Conservation (phyloP, 495 filamentous ascomycete species). For the Aspergillus taichungensis region DNA sequence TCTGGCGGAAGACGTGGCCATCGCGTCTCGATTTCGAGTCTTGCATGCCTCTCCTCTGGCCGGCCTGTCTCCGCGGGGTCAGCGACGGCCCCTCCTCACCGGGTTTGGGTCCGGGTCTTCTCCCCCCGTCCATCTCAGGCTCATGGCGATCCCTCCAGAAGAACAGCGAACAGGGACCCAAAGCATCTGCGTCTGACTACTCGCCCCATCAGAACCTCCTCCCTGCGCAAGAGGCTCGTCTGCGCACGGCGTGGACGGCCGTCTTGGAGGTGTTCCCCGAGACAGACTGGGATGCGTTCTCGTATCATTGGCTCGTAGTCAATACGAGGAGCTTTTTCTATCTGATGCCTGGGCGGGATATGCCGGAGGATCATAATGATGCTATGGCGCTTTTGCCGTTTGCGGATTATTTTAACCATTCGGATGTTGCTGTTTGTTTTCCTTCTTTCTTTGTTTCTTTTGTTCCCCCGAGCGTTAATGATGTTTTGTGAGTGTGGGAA, state of each 20-base stretch:
- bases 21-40: conserved; percentile 46
- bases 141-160: conserved; percentile 24
- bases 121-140: conserved; percentile 37
- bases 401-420: conserved; percentile 83
- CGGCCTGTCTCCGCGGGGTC: conserved; percentile 17
- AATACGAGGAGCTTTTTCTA: conserved; percentile 81
- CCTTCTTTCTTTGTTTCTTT: background rate
- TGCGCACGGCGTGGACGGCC: conserved; percentile 51
- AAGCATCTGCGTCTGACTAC: conserved; percentile 15
- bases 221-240: conserved; percentile 49
- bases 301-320: conserved; percentile 70
- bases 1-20: conserved; percentile 68
- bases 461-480: conserved; percentile 1
- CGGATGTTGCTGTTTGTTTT: conserved; percentile 38
- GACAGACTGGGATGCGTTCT: conserved; percentile 45
- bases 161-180: conserved; percentile 5
- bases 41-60: conserved; percentile 66
- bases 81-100: background rate
- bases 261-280: conserved; percentile 45
- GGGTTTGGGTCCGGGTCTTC: conserved; percentile 5
- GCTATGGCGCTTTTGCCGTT: conserved; percentile 77
- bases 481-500: background rate
- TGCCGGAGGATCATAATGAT: conserved; percentile 50
- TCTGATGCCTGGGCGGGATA: conserved; percentile 41
- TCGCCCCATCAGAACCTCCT: conserved; percentile 45